phyloP scores from a whole-genome alignment of 768 basidiomycete genomes.

The Pulveroboletus frians region DNA sequence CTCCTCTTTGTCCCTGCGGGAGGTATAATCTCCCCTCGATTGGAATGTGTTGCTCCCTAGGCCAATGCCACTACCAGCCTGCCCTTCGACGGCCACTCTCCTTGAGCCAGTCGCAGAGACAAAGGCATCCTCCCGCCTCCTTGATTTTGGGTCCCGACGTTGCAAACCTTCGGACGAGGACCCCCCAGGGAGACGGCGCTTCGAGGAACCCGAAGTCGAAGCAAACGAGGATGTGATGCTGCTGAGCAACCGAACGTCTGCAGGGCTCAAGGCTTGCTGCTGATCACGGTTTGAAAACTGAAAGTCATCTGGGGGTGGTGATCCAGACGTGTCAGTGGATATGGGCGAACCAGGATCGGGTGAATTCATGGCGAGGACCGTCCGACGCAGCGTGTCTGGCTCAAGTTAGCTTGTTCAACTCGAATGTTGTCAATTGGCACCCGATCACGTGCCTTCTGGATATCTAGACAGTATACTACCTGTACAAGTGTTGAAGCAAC shows the following conservation, averaged over 20 bases:
- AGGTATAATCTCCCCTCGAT: slow-evolving; percentile 33
- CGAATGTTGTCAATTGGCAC: not conserved
- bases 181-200: slow-evolving; percentile 49
- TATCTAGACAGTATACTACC: no score
- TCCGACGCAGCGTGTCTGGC: not conserved
- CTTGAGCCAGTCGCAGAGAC: slow-evolving; percentile 17
- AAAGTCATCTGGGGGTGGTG: slow-evolving; percentile 34
- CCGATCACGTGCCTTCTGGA: slow-evolving; percentile 17
- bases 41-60: slow-evolving; percentile 18
- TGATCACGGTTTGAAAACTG: slow-evolving; percentile 28
- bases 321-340: slow-evolving; percentile 35
- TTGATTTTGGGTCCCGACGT: slow-evolving; percentile 46
- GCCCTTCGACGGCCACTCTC: slow-evolving; percentile 22
- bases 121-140: slow-evolving; percentile 43
- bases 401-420: not conserved
- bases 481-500: not conserved
- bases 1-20: slow-evolving; percentile 54
- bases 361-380: slow-evolving; percentile 29
- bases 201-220: slow-evolving; percentile 34
- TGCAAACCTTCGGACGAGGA: slow-evolving; percentile 39
- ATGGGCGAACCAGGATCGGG: slow-evolving; percentile 35
- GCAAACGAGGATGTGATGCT: slow-evolving; percentile 19
- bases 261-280: slow-evolving; percentile 19
- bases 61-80: slow-evolving; percentile 9
- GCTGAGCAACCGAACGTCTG: slow-evolving; percentile 18